Conservation (phyloP, 345 rosid genomes). For the Psidium guajava region DNA sequence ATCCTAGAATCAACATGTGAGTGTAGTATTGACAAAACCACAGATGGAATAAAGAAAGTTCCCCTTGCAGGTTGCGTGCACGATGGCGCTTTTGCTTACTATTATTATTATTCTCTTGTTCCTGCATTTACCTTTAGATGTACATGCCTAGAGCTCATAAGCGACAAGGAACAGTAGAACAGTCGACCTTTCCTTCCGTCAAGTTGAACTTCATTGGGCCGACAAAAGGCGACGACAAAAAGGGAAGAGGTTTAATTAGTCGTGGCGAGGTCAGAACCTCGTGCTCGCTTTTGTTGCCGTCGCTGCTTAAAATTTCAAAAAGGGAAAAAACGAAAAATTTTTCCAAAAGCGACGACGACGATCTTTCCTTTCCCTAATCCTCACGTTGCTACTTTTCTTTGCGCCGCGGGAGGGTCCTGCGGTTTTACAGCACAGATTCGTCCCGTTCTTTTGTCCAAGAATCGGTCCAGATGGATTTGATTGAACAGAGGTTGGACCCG, state of each 20-base stretch:
- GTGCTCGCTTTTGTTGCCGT: not conserved
- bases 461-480: not conserved
- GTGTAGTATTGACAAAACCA: not conserved
- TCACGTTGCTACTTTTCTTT: not conserved
- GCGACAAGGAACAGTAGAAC: not conserved
- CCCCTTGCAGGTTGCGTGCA: not conserved
- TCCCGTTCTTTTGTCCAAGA: not conserved
- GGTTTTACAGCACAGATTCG: not conserved
- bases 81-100: not conserved
- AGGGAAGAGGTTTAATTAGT: not conserved
- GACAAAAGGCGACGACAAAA: not conserved
- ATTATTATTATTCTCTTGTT: no score
- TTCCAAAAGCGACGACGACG: no score
- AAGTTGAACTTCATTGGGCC: not conserved
- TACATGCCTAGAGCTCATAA: not conserved
- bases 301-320: not conserved
- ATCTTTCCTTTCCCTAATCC: not conserved
- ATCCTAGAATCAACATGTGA: not conserved
- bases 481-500: not conserved
- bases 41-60: not conserved
- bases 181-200: not conserved
- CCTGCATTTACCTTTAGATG: not conserved
- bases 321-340: no score
- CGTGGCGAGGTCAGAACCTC: conserved; percentile 3
- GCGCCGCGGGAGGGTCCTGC: not conserved